Evolutionary conservation across 345 rosid genomes (phyloP).

Genomic region (Pugionium cornutum): DNA sequence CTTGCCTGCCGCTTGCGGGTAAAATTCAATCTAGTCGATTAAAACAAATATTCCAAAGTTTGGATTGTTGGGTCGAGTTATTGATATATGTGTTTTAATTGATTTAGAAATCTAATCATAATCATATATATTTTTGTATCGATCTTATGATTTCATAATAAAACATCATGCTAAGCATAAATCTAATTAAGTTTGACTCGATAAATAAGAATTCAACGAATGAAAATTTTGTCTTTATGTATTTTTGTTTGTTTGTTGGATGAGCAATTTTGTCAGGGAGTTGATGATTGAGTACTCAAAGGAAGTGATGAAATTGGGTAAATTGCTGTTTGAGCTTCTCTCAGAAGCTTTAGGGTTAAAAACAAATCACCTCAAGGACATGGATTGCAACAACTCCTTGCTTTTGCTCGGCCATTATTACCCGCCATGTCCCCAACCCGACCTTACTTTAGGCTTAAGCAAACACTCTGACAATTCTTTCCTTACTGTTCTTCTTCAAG

Average conservation of each 20-base stretch:
- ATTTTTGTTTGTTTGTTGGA: not conserved
- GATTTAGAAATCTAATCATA: too few species aligned
- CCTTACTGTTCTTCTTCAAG: constrained; percentile 61
- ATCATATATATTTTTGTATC: too few species aligned
- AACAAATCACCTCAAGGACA: constrained; percentile 44
- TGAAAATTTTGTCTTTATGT: not conserved
- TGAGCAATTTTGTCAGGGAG: constrained; percentile 34
- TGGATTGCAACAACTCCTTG: constrained; percentile 47
- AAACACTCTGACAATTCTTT: constrained; percentile 53
- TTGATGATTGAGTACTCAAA: constrained; percentile 47
- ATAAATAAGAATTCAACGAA: not conserved
- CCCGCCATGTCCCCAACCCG: constrained; percentile 59
- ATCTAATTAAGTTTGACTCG: too few species aligned
- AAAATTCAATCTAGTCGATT: not conserved
- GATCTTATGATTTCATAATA: too few species aligned
- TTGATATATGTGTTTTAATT: too few species aligned
- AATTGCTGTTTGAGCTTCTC: constrained; percentile 48
- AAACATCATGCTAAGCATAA: too few species aligned
- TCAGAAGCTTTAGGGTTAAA: constrained; percentile 61
- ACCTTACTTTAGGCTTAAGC: constrained; percentile 50
- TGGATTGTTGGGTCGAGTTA: too few species aligned
- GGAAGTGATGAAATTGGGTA: constrained; percentile 46
- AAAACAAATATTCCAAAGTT: too few species aligned
- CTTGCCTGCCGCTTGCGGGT: constrained; percentile 49
- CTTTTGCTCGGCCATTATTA: constrained; percentile 50